A percentile compares a stretch with the other conserved stretches of the same genome.
These are phyloP conservation scores for Capsaspora owczarzaki DNA, from an alignment of 78 protist genomes.

Conservation along the genomic window DNA sequence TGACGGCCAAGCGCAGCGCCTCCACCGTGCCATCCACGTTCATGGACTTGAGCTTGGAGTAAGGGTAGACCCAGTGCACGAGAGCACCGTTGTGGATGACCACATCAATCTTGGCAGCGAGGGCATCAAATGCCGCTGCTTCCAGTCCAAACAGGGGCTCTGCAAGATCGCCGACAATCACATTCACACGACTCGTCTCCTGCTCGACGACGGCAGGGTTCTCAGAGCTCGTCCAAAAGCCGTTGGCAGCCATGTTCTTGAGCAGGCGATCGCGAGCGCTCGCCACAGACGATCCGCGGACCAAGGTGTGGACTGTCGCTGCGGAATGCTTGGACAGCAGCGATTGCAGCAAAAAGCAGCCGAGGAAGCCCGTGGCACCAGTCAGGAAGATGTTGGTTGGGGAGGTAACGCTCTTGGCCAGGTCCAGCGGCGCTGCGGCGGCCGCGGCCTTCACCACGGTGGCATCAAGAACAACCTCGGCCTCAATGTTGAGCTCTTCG, in stretches of 20 bases:
- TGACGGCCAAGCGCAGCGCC: slow-evolving; percentile 34
- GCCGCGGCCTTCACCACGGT: not conserved
- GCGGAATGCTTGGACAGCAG: not conserved
- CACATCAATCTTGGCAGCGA: not conserved
- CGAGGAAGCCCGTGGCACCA: slow-evolving; percentile 59
- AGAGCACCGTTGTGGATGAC: slow-evolving; percentile 48
- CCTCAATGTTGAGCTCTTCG: not conserved
- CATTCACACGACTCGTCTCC: not conserved
- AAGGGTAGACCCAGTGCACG: slow-evolving; percentile 71
- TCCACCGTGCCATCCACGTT: slow-evolving; percentile 55
- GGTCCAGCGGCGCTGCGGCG: no score
- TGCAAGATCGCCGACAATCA: slow-evolving; percentile 1
- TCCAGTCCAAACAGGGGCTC: not conserved
- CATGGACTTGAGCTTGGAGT: slow-evolving; percentile 38
- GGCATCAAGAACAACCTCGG: not conserved
- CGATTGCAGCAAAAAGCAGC: slow-evolving; percentile 23
- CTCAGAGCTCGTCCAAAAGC: not conserved
- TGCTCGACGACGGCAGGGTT: no score
- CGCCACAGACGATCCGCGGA: slow-evolving; percentile 9
- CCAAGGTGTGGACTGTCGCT: not conserved
- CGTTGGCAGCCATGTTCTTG: not conserved
- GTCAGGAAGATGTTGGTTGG: slow-evolving; percentile 23
- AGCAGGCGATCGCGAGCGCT: not conserved
- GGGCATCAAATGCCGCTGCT: not conserved
- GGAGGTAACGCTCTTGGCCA: no score